Conservation (phyloP, 116 monocot genomes). For the Phalaenopsis hybrid region DNA sequence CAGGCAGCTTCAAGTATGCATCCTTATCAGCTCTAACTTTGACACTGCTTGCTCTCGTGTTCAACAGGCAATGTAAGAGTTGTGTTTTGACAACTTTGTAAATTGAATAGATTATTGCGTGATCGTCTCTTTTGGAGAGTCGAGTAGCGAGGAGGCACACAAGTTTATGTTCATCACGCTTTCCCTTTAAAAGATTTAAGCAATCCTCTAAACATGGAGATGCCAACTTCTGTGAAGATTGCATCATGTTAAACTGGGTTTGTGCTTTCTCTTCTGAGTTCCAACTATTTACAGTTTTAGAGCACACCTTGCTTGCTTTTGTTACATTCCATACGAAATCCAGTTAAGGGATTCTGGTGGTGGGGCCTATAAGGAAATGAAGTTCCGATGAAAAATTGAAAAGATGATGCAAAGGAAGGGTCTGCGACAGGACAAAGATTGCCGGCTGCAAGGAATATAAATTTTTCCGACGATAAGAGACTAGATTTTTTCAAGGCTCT, state of each 20-base stretch:
- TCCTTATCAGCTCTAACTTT: conserved; percentile 42
- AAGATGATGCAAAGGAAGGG: no score
- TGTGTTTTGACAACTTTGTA: conserved; percentile 54
- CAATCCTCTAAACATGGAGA: conserved; percentile 48
- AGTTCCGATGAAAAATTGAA: no score
- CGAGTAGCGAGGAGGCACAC: conserved; percentile 81
- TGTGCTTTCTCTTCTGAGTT: not conserved
- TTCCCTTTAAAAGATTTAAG: conserved; percentile 61
- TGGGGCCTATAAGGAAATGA: no score
- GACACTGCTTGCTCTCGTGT: conserved; percentile 15
- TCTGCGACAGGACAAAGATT: no score
- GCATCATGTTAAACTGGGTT: not conserved
- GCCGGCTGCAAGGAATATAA: no score
- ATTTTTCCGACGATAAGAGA: no score
- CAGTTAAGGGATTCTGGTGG: no score
- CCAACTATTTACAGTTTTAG: not conserved
- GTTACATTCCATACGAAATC: no score
- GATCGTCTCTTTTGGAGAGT: conserved; percentile 44
- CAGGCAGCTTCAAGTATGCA: conserved; percentile 64
- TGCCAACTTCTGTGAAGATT: conserved; percentile 11
- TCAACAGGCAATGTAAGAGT: conserved; percentile 32
- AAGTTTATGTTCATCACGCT: conserved; percentile 84
- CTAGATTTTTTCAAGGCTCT: no score
- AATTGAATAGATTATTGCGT: conserved; percentile 29
- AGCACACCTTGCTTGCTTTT: no score